Conservation (phyloP, 805 yeast species). For the Metschnikowia orientalis region DNA sequence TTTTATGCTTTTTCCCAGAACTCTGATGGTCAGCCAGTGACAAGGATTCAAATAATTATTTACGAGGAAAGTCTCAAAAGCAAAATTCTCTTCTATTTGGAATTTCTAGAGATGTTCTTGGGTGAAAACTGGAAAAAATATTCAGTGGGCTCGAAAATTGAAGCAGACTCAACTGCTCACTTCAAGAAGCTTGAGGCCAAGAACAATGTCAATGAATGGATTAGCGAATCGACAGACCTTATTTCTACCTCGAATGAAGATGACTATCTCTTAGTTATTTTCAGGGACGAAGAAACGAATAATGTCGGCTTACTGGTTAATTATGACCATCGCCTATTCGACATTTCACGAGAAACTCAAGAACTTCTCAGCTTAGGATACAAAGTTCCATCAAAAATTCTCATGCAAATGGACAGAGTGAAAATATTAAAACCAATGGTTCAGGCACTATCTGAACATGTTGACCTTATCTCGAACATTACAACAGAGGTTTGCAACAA, state of each 20-base stretch:
- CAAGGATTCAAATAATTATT: background rate
- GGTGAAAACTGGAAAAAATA: slow-evolving; percentile 38
- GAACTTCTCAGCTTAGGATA: slow-evolving; percentile 37
- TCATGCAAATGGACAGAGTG: slow-evolving; percentile 45
- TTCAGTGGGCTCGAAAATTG: slow-evolving; percentile 54
- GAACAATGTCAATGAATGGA: slow-evolving; percentile 47
- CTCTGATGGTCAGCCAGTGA: background rate
- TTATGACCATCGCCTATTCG: slow-evolving; percentile 2
- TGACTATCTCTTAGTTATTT: slow-evolving; percentile 5
- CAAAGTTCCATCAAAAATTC: slow-evolving; percentile 52
- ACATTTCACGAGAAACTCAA: slow-evolving; percentile 8
- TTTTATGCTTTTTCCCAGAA: slow-evolving; percentile 1
- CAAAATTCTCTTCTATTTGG: slow-evolving; percentile 24
- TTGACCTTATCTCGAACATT: slow-evolving; percentile 36
- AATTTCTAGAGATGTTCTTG: slow-evolving; percentile 21
- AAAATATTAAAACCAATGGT: slow-evolving; percentile 56
- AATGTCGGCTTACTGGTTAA: slow-evolving; percentile 4
- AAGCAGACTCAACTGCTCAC: slow-evolving; percentile 44
- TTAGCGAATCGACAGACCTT: slow-evolving; percentile 16
- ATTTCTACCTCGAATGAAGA: background rate
- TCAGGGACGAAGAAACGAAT: background rate
- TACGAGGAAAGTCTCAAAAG: slow-evolving; percentile 8
- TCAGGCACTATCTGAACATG: slow-evolving; percentile 47
- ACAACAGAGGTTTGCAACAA: slow-evolving; percentile 18
- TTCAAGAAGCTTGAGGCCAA: slow-evolving; percentile 44